These are phyloP conservation scores for Podospora pseudocomata DNA, from an alignment of 495 filamentous ascomycete genomes.

Conservation along the genomic window DNA sequence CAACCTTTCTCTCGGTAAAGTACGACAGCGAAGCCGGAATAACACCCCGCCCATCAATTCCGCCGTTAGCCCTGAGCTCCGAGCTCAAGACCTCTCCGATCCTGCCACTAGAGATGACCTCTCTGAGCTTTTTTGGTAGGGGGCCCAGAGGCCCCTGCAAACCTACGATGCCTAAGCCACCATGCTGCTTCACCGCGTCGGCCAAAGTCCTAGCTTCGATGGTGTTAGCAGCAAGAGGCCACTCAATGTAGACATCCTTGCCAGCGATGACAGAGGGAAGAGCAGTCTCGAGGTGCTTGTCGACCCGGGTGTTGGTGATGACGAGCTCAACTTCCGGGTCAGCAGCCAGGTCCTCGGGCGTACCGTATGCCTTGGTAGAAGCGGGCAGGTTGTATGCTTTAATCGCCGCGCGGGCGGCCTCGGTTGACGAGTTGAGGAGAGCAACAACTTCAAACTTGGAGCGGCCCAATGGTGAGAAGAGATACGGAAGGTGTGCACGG, in stretches of 20 bases:
- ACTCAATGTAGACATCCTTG: constrained; percentile 59
- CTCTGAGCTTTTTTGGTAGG: constrained; percentile 41
- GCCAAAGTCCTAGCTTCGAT: constrained; percentile 43
- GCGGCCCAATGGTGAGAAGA: constrained; percentile 38
- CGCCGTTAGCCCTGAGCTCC: constrained; percentile 42
- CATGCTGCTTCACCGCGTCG: constrained; percentile 31
- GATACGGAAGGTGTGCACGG: constrained; percentile 55
- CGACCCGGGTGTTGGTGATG: constrained; percentile 52
- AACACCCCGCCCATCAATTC: constrained; percentile 34
- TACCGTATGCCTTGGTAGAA: constrained; percentile 48
- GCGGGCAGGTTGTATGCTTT: constrained; percentile 41
- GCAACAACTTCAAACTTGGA: constrained; percentile 54
- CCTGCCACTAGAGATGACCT: constrained; percentile 43
- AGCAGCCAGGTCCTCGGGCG: constrained; percentile 44
- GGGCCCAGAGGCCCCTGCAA: constrained; percentile 49
- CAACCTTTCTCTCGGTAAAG: constrained; percentile 42
- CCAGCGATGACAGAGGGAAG: constrained; percentile 48
- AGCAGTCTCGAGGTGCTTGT: constrained; percentile 44
- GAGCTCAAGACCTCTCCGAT: constrained; percentile 56
- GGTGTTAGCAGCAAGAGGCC: constrained; percentile 47
- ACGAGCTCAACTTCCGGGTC: constrained; percentile 57
- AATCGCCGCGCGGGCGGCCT: constrained; percentile 49
- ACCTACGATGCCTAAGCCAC: constrained; percentile 48
- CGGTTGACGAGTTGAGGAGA: constrained; percentile 53
- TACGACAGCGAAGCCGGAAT: constrained; percentile 39